A percentile compares a stretch with the other conserved stretches of the same genome.
phyloP scores from a whole-genome alignment of 2,329 filamentous ascomycete species.

The Alternaria arbusti region DNA sequence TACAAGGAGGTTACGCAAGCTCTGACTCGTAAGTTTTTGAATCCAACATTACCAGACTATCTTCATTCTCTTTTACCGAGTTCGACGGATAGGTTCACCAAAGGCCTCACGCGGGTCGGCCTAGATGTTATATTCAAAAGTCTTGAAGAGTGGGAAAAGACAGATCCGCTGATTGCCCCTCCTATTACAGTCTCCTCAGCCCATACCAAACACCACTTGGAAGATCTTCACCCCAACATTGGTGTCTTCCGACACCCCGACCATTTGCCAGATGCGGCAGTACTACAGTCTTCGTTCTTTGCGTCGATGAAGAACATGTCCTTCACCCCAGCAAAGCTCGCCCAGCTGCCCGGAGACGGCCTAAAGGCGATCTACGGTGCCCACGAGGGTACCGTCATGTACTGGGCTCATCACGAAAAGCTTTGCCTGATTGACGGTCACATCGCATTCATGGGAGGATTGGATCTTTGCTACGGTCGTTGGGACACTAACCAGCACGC shows the following conservation, averaged over 20 bases:
- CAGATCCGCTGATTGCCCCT: constrained; percentile 53
- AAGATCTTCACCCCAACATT: constrained; percentile 81
- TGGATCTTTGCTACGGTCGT: constrained; percentile 85
- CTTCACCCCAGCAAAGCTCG: constrained; percentile 61
- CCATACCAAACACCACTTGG: constrained; percentile 81
- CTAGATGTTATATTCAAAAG: constrained; percentile 54
- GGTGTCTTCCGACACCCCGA: constrained; percentile 90
- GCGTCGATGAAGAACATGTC: constrained; percentile 63
- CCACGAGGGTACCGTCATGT: constrained; percentile 79
- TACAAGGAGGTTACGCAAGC: constrained; percentile 87
- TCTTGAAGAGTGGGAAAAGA: constrained; percentile 53
- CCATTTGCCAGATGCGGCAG: constrained; percentile 76
- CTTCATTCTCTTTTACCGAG: constrained; percentile 53
- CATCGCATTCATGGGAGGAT: constrained; percentile 86
- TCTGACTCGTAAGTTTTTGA: constrained; percentile 70
- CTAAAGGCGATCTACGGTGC: constrained; percentile 83
- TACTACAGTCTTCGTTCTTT: constrained; percentile 65
- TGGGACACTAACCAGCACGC: constrained; percentile 88
- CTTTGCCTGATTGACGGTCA: constrained; percentile 80
- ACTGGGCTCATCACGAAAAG: constrained; percentile 95
- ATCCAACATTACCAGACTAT: constrained; percentile 51
- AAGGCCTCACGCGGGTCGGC: constrained; percentile 49
- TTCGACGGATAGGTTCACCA: constrained; percentile 51
- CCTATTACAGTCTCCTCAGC: constrained; percentile 64
- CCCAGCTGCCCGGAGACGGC: constrained; percentile 73